Conservation (phyloP, 2,329 filamentous ascomycete species). For the Alternaria gaisen region DNA sequence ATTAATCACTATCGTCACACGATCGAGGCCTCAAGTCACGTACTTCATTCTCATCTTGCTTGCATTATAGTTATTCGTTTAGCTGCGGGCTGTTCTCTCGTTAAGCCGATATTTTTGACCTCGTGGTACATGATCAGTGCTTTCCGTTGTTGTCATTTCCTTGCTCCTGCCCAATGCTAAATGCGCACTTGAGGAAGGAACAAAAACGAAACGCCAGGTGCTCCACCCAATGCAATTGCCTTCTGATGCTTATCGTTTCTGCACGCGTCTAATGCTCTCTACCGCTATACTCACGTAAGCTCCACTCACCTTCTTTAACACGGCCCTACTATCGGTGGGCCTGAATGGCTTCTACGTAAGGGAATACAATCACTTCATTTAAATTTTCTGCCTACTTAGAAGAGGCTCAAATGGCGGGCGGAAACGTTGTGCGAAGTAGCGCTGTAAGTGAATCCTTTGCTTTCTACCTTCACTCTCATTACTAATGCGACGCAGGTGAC, state of each 20-base stretch:
- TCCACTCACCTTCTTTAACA: not conserved
- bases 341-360: not conserved
- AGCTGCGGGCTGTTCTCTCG: not conserved
- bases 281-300: not conserved
- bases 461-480: not conserved
- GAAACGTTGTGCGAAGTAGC: not conserved
- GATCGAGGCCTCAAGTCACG: not conserved
- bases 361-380: not conserved
- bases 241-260: not conserved
- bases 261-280: not conserved
- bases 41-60: not conserved
- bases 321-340: not conserved
- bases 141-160: not conserved
- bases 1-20: not conserved
- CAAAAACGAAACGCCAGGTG: conserved; percentile 8
- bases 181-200: conserved; percentile 14
- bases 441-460: not conserved
- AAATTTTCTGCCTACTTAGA: not conserved
- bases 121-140: not conserved
- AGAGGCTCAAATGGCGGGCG: not conserved
- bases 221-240: not conserved
- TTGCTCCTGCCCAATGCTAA: conserved; percentile 4
- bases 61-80: not conserved
- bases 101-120: not conserved
- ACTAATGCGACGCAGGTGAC: not conserved